A percentile compares a stretch with the other conserved stretches of the same genome.
Conservation (phyloP, 192 early-diverging fungal species). For the Coemansia sp. region DNA sequence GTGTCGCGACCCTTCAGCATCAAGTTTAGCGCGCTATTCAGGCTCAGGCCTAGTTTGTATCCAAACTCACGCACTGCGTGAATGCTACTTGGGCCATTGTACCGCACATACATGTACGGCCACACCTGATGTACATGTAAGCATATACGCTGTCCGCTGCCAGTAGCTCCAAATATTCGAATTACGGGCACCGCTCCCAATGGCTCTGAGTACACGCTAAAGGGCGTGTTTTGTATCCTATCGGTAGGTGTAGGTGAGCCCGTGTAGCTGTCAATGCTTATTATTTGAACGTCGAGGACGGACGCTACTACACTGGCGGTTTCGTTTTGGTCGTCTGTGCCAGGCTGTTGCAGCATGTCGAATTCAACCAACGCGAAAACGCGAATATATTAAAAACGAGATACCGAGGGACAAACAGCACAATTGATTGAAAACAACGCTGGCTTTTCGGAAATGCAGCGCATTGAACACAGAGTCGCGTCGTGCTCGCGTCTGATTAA, state of each 20-base stretch:
- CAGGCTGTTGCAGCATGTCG: neutral
- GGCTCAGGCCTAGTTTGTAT: constrained; percentile 40
- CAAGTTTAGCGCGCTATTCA: constrained; percentile 70
- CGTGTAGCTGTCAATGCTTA: constrained; percentile 65
- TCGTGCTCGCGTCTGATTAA: neutral
- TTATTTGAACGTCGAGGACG: constrained; percentile 55
- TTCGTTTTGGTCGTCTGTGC: neutral
- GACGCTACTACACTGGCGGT: constrained; percentile 4
- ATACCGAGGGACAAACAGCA: neutral
- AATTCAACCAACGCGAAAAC: neutral
- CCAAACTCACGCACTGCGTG: constrained; percentile 28
- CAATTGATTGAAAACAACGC: neutral
- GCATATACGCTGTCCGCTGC: constrained; percentile 68
- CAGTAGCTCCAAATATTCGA: constrained; percentile 77
- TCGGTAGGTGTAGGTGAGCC: constrained; percentile 22
- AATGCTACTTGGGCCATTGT: constrained; percentile 28
- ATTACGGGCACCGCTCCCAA: constrained; percentile 57
- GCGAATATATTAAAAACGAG: neutral
- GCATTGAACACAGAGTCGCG: neutral
- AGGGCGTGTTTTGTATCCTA: constrained; percentile 25
- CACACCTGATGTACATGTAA: constrained; percentile 81
- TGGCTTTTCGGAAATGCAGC: neutral
- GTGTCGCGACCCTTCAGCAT: constrained; percentile 31
- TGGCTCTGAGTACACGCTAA: constrained; percentile 33
- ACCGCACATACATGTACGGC: constrained; percentile 83